Evolutionary conservation across 1,284 basidiomycete species (phyloP), one percentile per base, ranked within the genome.

Genomic region (Pseudomicrostroma phylloplanum): DNA sequence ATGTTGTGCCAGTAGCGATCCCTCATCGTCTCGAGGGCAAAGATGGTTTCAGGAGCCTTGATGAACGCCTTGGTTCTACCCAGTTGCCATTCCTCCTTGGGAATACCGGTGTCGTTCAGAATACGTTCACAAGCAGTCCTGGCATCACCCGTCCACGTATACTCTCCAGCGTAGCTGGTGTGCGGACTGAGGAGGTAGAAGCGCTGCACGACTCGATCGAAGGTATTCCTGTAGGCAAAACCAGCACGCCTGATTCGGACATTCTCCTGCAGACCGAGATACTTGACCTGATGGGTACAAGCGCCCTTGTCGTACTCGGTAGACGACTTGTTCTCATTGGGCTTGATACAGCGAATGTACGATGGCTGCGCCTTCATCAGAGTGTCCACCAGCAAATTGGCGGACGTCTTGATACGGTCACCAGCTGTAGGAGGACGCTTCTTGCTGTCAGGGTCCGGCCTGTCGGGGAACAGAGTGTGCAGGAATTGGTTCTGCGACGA

Each of bases 1-100:
- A 98, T 99, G 79, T 97, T 97, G 81, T 99, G 96, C 96, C 96
- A 99, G 81, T 98, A 99, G 62, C 90, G 87, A 79, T 98, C 96
- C 59, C 94, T 88, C 91, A 98, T 97, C 21, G 92, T 93, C 82
- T 99, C 94, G 60, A 99, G 83, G 21, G 94, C 96, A 80, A 99
- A 99, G 23, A 99, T 86, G 46, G 94, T 99, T 80, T 98, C 94
- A 0, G 94, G 94, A 79, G 94, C 97, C 85, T 98, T 98, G 82
- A 99, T 98, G 80, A 99, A 99, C 0, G 94, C 94, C 78, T 99
- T 98, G 12, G 94, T 96, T 1, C 89, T 87, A 68, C 96, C 94
- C 92, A 98, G 96, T 81, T 99, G 94, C 94, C 94, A 99, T 81
- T 99, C 93, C 61, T 97, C 94, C 73, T 86, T 88, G 1, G 91